Evolutionary conservation across 2,329 filamentous ascomycete genomes (phyloP), one percentile per base, ranked within the genome.

Genomic region (Fusarium robinianum): DNA sequence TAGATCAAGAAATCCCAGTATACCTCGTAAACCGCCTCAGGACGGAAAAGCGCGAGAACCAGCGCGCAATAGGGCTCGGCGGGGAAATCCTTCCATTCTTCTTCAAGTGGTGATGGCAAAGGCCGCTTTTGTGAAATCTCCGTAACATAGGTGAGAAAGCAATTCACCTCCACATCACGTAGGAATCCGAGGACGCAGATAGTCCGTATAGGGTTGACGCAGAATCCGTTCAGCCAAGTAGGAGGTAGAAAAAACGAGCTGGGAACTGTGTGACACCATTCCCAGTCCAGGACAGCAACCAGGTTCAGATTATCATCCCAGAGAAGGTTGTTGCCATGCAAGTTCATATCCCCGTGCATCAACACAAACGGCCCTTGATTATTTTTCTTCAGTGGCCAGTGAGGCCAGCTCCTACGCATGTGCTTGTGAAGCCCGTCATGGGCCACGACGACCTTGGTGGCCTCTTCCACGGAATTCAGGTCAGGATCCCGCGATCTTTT

Each of bases 141-240:
- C 21, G 5, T 16, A 23, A 36, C 25, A 8, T 21, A 36, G 9
- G 21, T 36, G 6, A 9, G 6, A 16, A 36, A 23, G 12, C 14
- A 36, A 8, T 4, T 3, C 4, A 36, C 8, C 33, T 36, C 33
- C 12, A 12, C 14, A 25, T 36, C 33, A 8, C 25, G 25, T 21
- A 36, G 25, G 16, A 36, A 24, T 5, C 33, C 33, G 7, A 24
- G 23, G 16, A 4, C 19, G 14, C 32, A 12, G 12, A 35, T 35
- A n/a, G n/a, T 22, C 9, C 9, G 12, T 5, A 35, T 35, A 7
- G 32, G 21, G 24, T 35, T 22, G 6, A 22, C 14, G 14, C 8
- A 35, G 32, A 35, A 35, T 14, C 33, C 33, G 23, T 25, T 36
- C 15, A 36, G 24, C 33, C 23, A 36, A 25, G 33, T 16, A n/a